Base-by-base conservation (phyloP, 768 basidiomycete genomes). In the Postia placenta region DNA sequence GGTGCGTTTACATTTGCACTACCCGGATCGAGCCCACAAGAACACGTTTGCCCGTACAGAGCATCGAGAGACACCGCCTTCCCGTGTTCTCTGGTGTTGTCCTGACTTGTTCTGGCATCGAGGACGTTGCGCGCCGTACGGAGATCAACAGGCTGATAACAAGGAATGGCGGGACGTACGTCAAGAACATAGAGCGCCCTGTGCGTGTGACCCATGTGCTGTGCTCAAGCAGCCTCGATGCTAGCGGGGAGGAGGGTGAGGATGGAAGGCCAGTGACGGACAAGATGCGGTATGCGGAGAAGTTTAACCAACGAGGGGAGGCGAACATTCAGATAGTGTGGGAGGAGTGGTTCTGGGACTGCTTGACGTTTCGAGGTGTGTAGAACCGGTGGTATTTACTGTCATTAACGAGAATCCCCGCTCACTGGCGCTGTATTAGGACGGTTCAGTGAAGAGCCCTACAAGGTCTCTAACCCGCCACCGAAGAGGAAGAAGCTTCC, bases 271-370 rank as follows among this genome's bases (percentile, higher is more conserved):
- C n/a, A n/a, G 47, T 54, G 76, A 67, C 83, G 11, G 80, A 87
- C 42, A 92, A 92, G 69, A 84, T 92, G 74, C 73, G 69, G 4
- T 88, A 86, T 57, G 89, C 89, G 0, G 75, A 81, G 49, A 85
- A 84, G 59, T 86, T 87, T 58, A 87, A 86, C 60, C 63, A 70
- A 15, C 70, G 73, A 19, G 78, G 81, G 27, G 88, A 90, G 63
- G 85, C 83, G 4, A 73, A 78, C 38, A 92, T 92, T 26, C 73
- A 78, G 43, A 69, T 94, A 2, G 80, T 96, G 1, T 95, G 93
- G 87, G 92, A 94, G 60, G 92, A 95, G 53, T 97, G 94, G 94
- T 87, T 96, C 49, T 94, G 91, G 91, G 93, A 96, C 59, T 94
- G 79, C 23, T 58, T 94, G 2, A 80, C 83, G 36, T 89, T 80